Conservation (phyloP, 179 eudicot species). For the Gypsophila paniculata region DNA sequence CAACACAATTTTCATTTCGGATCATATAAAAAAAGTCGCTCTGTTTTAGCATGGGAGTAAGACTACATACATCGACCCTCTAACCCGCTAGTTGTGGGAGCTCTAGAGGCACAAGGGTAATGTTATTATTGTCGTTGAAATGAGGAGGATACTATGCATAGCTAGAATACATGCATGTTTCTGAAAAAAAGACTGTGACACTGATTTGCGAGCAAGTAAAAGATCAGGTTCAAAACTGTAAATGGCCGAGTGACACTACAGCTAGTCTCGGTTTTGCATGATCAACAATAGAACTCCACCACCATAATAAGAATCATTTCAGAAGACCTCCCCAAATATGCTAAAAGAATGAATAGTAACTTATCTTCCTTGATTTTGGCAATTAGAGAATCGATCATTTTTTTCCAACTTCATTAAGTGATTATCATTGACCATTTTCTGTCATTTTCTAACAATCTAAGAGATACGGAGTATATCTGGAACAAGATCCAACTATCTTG, state of each 20-base stretch:
- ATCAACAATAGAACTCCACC: background rate
- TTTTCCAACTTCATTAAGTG: background rate
- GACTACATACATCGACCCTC: too few species aligned
- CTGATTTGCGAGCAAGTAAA: too few species aligned
- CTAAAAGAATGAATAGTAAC: background rate
- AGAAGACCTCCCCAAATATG: background rate
- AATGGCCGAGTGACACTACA: background rate
- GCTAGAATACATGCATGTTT: background rate
- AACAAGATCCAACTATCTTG: background rate
- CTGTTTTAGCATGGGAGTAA: too few species aligned
- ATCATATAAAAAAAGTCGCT: too few species aligned
- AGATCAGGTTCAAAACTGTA: background rate
- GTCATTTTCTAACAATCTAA: background rate
- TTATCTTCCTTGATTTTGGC: background rate
- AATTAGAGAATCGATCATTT: background rate
- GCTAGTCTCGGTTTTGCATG: background rate
- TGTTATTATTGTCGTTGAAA: background rate
- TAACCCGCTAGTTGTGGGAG: too few species aligned
- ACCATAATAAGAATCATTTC: background rate
- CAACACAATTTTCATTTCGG: too few species aligned
- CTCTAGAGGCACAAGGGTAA: too few species aligned
- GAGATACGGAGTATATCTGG: too few species aligned
- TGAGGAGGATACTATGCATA: background rate
- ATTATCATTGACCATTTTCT: conserved; percentile 3
- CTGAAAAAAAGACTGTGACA: background rate